Evolutionary conservation across 768 basidiomycete genomes (phyloP).

Genomic region (Mycena latifolia): DNA sequence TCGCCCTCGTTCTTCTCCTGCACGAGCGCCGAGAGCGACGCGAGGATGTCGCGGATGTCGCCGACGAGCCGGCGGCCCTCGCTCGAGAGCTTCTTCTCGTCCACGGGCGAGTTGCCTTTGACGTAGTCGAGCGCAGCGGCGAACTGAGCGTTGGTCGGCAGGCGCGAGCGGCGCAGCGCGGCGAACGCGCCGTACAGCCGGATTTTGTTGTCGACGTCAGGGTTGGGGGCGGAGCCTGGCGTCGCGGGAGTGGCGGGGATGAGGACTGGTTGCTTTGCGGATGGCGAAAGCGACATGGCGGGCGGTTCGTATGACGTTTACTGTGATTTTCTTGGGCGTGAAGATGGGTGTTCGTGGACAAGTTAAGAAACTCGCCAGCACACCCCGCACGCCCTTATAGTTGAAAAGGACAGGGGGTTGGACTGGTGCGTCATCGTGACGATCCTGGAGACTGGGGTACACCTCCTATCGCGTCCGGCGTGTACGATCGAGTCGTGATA

Average conservation of each 20-base stretch:
- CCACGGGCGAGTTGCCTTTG: constrained; percentile 67
- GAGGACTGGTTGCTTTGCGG: too few species aligned
- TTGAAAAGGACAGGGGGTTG: too few species aligned
- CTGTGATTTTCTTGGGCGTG: too few species aligned
- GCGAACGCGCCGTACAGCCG: constrained; percentile 85
- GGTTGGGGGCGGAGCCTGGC: constrained; percentile 2
- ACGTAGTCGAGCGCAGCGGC: constrained; percentile 79
- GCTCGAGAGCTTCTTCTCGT: constrained; percentile 73
- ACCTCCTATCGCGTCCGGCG: too few species aligned
- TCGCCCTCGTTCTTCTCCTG: constrained; percentile 90
- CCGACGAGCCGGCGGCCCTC: constrained; percentile 83
- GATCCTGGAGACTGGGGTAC: too few species aligned
- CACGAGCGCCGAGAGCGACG: constrained; percentile 72
- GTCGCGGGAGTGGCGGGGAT: background rate
- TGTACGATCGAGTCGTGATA: too few species aligned
- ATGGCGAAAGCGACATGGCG: background rate
- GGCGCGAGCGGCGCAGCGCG: constrained; percentile 82
- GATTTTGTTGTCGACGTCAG: constrained; percentile 55
- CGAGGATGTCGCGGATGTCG: constrained; percentile 85
- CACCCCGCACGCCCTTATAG: too few species aligned
- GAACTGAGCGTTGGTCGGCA: constrained; percentile 87
- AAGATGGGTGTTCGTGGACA: too few species aligned
- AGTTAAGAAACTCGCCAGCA: too few species aligned
- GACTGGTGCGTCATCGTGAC: too few species aligned
- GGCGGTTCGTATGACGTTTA: too few species aligned